A percentile compares a stretch with the other conserved stretches of the same genome.
These are phyloP conservation scores for Styphnolobium japonicum DNA, from an alignment of 306 rosid genomes.

Conservation along the genomic window DNA sequence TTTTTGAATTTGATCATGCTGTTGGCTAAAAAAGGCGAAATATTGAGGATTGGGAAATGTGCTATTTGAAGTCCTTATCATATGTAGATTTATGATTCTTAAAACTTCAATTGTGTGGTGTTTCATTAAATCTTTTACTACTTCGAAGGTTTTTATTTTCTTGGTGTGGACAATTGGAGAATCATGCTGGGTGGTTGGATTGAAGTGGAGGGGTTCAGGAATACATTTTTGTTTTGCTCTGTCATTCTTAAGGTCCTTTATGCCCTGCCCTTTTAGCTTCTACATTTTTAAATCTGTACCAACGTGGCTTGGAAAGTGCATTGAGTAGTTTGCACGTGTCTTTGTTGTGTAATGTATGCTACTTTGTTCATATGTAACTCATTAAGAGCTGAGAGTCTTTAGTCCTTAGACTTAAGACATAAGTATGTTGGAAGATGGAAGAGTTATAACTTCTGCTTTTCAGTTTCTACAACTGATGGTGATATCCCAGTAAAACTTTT, in stretches of 20 bases:
- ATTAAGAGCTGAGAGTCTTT: not conserved
- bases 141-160: not conserved
- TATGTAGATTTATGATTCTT: not conserved
- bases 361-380: not conserved
- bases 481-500: not conserved
- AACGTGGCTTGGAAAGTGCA: not conserved
- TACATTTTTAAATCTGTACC: not conserved
- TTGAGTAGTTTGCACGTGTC: not conserved
- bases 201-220: not conserved
- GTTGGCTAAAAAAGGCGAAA: not conserved
- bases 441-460: not conserved
- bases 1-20: not conserved
- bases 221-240: not conserved
- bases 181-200: not conserved
- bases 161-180: not conserved
- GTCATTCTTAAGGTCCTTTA: not conserved
- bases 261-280: not conserved
- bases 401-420: not conserved
- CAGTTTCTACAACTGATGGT: not conserved
- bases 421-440: not conserved
- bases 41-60: conserved; percentile 7
- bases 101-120: not conserved
- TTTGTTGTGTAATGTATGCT: not conserved
- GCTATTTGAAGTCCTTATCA: not conserved
- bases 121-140: not conserved